Base-by-base conservation (phyloP, 2,329 filamentous ascomycete species). In the Fusarium sp. region DNA sequence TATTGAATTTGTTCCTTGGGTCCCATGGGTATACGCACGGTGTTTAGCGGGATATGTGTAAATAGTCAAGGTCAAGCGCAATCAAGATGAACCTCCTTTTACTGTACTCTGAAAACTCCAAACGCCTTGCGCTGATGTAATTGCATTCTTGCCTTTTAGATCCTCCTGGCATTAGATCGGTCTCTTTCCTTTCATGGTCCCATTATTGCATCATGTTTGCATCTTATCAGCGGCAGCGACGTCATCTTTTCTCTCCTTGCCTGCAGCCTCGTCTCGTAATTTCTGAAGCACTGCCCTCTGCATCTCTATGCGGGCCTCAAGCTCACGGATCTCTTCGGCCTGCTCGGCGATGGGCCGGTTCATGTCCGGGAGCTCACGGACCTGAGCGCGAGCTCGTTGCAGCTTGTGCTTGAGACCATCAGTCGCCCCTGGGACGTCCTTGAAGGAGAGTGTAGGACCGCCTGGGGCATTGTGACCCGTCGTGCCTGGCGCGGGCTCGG, bases 321-420 rank as follows among this genome's bases (percentile, higher is more conserved):
- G 85, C 76, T 90, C 88, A 41, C 78, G 82, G 23, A 95, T 93
- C 85, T 96, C 94, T 16, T 87, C 87, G 76, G 92, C 87, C 84
- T 96, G 94, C 81, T 95, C 92, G 66, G 87, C 87, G 16, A 92
- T 84, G 6, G 86, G 88, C 63, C 93, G 88, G 20, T 90, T 85
- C 80, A 96, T 90, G 83, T 95, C 94, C 11, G 92, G 93, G 76
- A 97, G 82, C 32, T 86, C 85, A 79, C 88, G 87, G 62, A 95
- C 86, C 76, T 92, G 89, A 37, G 87, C 88, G 59, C 93, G 88
- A 59, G 95, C 95, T 76, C 92, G 92, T 81, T 95, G 93, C 68
- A 98, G 89, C 83, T 94, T 94, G 83, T 95, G 92, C 83, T 94
- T 95, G 77, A 98, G 87, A 39, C 90, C 89, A 79, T 95, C 93